Base-by-base conservation (phyloP, 192 early-diverging fungal species). In the Coemansia sp. region DNA sequence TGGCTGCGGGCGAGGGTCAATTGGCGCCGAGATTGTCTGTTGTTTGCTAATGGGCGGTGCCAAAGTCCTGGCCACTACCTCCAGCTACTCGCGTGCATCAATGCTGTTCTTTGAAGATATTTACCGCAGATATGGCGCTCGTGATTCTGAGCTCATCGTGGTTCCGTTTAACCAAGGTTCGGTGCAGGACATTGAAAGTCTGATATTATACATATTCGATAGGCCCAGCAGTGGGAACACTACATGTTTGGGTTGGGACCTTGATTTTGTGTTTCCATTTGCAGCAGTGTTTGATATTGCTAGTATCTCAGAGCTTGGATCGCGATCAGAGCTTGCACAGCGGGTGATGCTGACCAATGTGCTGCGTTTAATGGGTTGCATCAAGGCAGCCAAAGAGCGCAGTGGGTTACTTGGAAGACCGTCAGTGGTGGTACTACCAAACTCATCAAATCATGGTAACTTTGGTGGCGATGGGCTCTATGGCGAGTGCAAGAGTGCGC, bases 141-240 rank as follows among this genome's bases (percentile, higher is more conserved):
- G 90, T 73, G 92, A 92, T 19, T 86, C 91, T 0, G 83, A 84
- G 44, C 83, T 98, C 41, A 83, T 95, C 21, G 89, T 96, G 16
- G 91, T 98, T 28, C 95, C 95, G 24, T 98, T 93, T 82, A 98
- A 98, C 77, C 91, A 89, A 60, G 94, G 85, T 54, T 94, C 93
- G 1, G 80, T 85, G 63, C 85, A 88, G 71, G 95, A 98, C 75
- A 84, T 89, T 18, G 72, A 82, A 34, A 67, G 75, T n/a, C 75
- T 98, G 6, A 82, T 96, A 38, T 2, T 4, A 38, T 38, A 38
- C 34, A 38, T 38, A 38, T 38, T 38, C 10, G 34, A 38, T 9
- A 12, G 10, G 34, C 34, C 34, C 10, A 38, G 1, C 2, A 9
- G 34, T 9, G 34, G 34, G 34, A 38, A 12, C 10, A 38, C 34